Percentiles rank a stretch among this genome's conserved stretches.
Conservation (phyloP, 2,329 filamentous ascomycete species). For the Myriangium duriaei region DNA sequence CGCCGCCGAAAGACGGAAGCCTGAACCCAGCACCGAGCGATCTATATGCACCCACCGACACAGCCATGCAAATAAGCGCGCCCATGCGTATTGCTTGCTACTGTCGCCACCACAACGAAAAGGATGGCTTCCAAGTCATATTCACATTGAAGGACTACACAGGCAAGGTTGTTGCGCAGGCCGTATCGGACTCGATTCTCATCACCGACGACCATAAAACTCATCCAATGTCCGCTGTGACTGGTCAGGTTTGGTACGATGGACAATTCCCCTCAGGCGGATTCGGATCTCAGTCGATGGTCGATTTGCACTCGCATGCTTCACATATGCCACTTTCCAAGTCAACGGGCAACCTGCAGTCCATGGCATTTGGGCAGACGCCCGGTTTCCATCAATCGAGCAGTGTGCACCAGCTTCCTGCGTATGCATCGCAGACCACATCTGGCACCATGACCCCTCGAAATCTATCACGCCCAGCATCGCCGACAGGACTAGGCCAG, state of each 20-base stretch:
- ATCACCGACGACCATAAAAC: constrained; percentile 98
- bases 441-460: constrained; percentile 44
- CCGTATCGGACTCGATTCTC: constrained; percentile 78
- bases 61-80: constrained; percentile 64
- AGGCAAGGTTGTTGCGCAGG: constrained; percentile 67
- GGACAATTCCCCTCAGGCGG: constrained; percentile 18
- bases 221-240: constrained; percentile 32
- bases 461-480: constrained; percentile 59
- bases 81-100: constrained; percentile 97
- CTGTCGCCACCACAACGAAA: constrained; percentile 88
- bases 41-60: constrained; percentile 31
- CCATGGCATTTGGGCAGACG: constrained; percentile 29
- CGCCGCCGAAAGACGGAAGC: constrained; percentile 23
- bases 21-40: constrained; percentile 12
- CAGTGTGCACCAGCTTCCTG: constrained; percentile 23
- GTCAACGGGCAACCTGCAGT: constrained; percentile 51
- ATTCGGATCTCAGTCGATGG: constrained; percentile 27
- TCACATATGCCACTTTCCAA: constrained; percentile 44
- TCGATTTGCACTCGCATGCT: constrained; percentile 25
- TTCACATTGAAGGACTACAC: constrained; percentile 82
- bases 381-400: constrained; percentile 20
- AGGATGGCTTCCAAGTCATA: constrained; percentile 83
- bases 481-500: constrained; percentile 46
- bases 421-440: constrained; percentile 23
- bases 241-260: constrained; percentile 18